Evolutionary conservation across 1,139 yeast species (phyloP).

Genomic region (Trichomonascaceae sp.): DNA sequence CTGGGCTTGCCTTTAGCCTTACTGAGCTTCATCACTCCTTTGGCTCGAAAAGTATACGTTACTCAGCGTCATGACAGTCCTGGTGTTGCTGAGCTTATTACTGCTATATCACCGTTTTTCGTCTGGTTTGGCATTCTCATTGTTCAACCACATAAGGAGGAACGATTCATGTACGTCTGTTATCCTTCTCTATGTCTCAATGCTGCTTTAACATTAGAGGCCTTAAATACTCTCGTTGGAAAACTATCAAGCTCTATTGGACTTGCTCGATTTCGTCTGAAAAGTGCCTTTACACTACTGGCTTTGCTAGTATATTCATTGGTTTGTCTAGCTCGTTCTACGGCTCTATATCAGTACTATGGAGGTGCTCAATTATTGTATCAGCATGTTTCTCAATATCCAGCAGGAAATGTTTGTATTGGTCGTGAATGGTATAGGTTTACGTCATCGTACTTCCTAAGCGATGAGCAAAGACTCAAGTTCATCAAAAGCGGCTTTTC

Average conservation of each 20-base stretch:
- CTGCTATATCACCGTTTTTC: constrained; percentile 39
- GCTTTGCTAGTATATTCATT: constrained; percentile 12
- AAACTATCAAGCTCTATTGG: constrained; percentile 1
- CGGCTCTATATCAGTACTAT: constrained; percentile 32
- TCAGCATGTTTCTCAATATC: constrained; percentile 15
- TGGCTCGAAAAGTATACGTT: constrained; percentile 6
- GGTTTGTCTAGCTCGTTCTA: constrained; percentile 28
- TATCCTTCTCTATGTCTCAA: constrained; percentile 63
- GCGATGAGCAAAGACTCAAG: constrained; percentile 50
- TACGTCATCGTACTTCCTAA: constrained; percentile 81
- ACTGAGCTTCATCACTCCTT: constrained; percentile 33
- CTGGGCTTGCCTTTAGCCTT: constrained; percentile 45
- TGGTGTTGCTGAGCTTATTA: constrained; percentile 7
- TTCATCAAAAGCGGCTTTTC: constrained; percentile 75
- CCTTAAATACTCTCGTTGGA: constrained; percentile 26
- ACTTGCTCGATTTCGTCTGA: not conserved
- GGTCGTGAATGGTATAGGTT: constrained; percentile 95
- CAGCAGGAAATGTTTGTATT: constrained; percentile 63
- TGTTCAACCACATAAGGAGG: constrained; percentile 87
- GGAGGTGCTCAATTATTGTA: constrained; percentile 34
- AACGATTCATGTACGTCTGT: constrained; percentile 79
- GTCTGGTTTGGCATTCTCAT: constrained; percentile 66
- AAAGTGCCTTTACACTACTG: constrained; percentile 5
- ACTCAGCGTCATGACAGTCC: constrained; percentile 10
- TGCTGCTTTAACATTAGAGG: constrained; percentile 48